Evolutionary conservation across 2,329 filamentous ascomycete genomes (phyloP).

Genomic region (Calonectria honghensis): DNA sequence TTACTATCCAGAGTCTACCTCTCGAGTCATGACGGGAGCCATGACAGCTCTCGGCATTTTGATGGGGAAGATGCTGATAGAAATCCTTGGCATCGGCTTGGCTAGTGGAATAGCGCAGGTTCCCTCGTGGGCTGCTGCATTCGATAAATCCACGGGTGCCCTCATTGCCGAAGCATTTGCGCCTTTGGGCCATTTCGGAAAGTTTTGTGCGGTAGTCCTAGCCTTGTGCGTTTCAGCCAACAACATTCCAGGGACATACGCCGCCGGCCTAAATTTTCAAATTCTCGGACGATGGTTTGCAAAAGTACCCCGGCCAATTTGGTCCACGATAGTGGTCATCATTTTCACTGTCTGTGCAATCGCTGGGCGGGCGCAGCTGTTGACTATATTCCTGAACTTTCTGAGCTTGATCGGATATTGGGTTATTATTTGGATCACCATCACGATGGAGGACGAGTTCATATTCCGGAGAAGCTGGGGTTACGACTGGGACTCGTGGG

Average conservation of each 20-base stretch:
- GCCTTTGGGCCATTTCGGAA: background rate
- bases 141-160: background rate
- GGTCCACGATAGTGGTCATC: background rate
- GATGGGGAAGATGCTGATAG: constrained; percentile 1
- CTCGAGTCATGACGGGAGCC: background rate
- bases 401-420: constrained; percentile 18
- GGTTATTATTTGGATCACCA: constrained; percentile 1
- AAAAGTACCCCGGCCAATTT: background rate
- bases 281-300: background rate
- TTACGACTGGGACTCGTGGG: constrained; percentile 5
- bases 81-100: background rate
- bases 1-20: constrained; percentile 7
- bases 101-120: background rate
- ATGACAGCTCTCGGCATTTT: constrained; percentile 17
- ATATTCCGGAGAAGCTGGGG: background rate
- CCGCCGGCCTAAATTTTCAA: background rate
- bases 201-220: background rate
- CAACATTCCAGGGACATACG: background rate
- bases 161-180: background rate
- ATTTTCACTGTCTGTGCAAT: constrained; percentile 9
- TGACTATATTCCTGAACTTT: constrained; percentile 2
- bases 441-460: background rate
- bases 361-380: background rate
- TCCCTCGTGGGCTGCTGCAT: background rate
- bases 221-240: background rate